Percentiles rank a stretch among this genome's conserved stretches.
These are phyloP conservation scores for Phaeomoniella chlamydospora DNA, from an alignment of 2,329 filamentous ascomycete genomes.

Conservation along the genomic window DNA sequence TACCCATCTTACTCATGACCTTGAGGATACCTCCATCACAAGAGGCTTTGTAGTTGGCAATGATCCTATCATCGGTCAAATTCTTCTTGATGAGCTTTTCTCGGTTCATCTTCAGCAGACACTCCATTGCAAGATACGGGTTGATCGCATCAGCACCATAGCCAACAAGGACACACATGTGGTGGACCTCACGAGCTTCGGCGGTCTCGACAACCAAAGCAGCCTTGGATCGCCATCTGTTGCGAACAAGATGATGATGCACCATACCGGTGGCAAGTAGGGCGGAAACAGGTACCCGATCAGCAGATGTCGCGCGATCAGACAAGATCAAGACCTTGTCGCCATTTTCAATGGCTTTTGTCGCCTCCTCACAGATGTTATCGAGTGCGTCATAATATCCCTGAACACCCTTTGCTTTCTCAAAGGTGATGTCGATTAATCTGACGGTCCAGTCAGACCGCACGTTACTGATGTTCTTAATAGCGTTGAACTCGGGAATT, in stretches of 20 bases:
- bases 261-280: slow-evolving; percentile 84
- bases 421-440: slow-evolving; percentile 84
- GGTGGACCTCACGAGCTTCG: slow-evolving; percentile 91
- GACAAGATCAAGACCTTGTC: slow-evolving; percentile 82
- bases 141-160: slow-evolving; percentile 92
- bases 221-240: slow-evolving; percentile 85
- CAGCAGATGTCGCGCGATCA: slow-evolving; percentile 68
- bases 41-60: slow-evolving; percentile 93
- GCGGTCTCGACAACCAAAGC: slow-evolving; percentile 83
- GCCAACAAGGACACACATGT: slow-evolving; percentile 95
- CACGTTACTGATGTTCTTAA: slow-evolving; percentile 61
- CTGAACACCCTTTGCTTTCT: slow-evolving; percentile 65
- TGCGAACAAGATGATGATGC: slow-evolving; percentile 86
- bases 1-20: slow-evolving; percentile 99
- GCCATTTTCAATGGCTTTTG: slow-evolving; percentile 65
- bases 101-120: slow-evolving; percentile 89
- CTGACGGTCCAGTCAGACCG: slow-evolving; percentile 76
- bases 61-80: slow-evolving; percentile 64
- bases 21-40: slow-evolving; percentile 93
- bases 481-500: slow-evolving; percentile 76
- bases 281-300: slow-evolving; percentile 74
- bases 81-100: slow-evolving; percentile 89
- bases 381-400: slow-evolving; percentile 83
- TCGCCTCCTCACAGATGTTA: slow-evolving; percentile 72
- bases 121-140: slow-evolving; percentile 91